These are phyloP conservation scores for Naganishia liquefaciens DNA, from an alignment of 1,284 basidiomycete species.

Conservation along the genomic window DNA sequence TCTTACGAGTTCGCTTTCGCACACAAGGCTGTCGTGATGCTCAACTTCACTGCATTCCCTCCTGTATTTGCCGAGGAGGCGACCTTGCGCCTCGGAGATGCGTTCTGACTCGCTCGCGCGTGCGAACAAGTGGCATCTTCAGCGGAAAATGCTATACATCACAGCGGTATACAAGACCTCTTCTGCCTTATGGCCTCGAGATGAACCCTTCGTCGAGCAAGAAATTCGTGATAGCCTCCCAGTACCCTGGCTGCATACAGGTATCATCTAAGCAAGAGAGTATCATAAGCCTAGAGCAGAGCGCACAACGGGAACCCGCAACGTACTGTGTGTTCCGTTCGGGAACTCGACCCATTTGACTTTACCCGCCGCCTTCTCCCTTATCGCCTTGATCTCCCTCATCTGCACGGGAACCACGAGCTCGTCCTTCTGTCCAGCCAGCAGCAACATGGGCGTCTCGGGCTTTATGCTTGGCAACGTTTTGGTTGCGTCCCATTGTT, in stretches of 20 bases:
- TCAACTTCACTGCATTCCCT: no score
- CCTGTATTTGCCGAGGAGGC: no score
- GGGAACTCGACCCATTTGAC: slow-evolving; percentile 62
- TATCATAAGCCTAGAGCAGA: slow-evolving; percentile 13
- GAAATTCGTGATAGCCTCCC: slow-evolving; percentile 64
- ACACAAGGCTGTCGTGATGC: no score
- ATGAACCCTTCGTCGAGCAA: slow-evolving; percentile 43
- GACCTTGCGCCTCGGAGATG: no score
- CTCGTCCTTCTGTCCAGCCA: slow-evolving; percentile 76
- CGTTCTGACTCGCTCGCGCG: no score
- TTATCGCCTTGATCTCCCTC: slow-evolving; percentile 70
- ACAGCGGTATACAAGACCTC: no score
- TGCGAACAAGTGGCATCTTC: no score
- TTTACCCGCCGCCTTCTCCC: slow-evolving; percentile 47
- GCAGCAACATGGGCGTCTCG: slow-evolving; percentile 77
- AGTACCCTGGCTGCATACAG: slow-evolving; percentile 67
- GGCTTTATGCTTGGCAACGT: slow-evolving; percentile 70
- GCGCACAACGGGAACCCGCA: slow-evolving; percentile 7
- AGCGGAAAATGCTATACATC: no score
- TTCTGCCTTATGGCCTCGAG: not conserved
- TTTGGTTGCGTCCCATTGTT: slow-evolving; percentile 82
- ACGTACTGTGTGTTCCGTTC: slow-evolving; percentile 69
- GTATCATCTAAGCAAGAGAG: slow-evolving; percentile 63
- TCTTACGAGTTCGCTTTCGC: no score
- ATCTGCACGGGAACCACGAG: slow-evolving; percentile 85